Evolutionary conservation across 148 eudicot species (phyloP).

Genomic region (Rhododendron griersonianum): DNA sequence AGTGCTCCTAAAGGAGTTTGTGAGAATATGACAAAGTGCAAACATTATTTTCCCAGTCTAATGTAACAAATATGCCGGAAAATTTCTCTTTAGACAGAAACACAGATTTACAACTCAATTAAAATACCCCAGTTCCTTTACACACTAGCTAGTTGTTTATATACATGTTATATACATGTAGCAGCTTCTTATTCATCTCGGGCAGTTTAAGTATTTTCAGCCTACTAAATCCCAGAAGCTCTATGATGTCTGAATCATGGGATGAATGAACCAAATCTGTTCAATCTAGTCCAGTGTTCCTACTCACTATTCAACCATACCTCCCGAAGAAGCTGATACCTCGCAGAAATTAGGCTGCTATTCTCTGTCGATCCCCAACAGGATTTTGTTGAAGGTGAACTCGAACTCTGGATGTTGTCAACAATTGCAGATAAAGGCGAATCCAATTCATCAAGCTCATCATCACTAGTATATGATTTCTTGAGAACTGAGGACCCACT

Average conservation of each 20-base stretch:
- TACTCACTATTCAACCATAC: constrained; percentile 10
- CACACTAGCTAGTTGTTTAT: not conserved
- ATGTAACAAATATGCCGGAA: not conserved
- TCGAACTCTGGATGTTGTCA: constrained; percentile 3
- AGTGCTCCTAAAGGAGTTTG: not conserved
- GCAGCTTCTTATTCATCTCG: not conserved
- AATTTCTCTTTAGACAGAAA: not conserved
- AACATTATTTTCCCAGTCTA: not conserved
- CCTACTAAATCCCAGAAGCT: not conserved
- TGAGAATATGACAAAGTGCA: not conserved
- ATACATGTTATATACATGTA: not conserved
- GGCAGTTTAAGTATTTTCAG: not conserved
- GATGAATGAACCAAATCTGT: constrained; percentile 45
- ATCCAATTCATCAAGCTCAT: constrained; percentile 70
- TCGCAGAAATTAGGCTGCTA: constrained; percentile 23
- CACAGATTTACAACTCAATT: not conserved
- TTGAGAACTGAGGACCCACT: constrained; percentile 52
- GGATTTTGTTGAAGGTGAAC: constrained; percentile 25
- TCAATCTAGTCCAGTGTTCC: constrained; percentile 26
- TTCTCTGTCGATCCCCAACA: constrained; percentile 18
- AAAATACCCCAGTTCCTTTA: not conserved
- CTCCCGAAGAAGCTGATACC: constrained; percentile 71
- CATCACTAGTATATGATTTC: constrained; percentile 87
- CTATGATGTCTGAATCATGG: not conserved
- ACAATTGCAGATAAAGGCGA: constrained; percentile 54